Percentiles rank a stretch among this genome's conserved stretches.
Conservation (phyloP, 2,329 filamentous ascomycete genomes). For the Talaromyces funiculosus region DNA sequence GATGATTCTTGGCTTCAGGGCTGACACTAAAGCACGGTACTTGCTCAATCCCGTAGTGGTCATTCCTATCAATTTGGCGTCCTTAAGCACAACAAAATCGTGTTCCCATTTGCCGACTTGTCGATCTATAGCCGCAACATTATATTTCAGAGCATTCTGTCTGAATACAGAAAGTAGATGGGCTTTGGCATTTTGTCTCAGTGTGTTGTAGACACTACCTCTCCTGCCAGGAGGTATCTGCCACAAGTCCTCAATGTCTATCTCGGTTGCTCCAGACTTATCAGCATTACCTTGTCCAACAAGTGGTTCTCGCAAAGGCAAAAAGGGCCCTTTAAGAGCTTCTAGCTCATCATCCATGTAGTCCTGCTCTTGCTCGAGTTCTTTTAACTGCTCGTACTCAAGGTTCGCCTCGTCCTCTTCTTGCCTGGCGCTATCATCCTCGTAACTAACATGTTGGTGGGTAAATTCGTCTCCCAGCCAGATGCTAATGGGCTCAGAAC, state of each 20-base stretch:
- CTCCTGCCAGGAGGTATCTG: slow-evolving; percentile 52
- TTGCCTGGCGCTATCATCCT: slow-evolving; percentile 47
- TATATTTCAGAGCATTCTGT: slow-evolving; percentile 46
- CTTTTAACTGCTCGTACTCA: slow-evolving; percentile 56
- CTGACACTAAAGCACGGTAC: slow-evolving; percentile 64
- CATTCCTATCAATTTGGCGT: slow-evolving; percentile 57
- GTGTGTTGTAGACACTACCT: slow-evolving; percentile 60
- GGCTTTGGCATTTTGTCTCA: slow-evolving; percentile 53
- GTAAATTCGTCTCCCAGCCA: slow-evolving; percentile 54
- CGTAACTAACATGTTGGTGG: slow-evolving; percentile 41
- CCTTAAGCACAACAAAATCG: slow-evolving; percentile 56
- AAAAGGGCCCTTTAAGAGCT: slow-evolving; percentile 44
- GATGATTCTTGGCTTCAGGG: slow-evolving; percentile 60
- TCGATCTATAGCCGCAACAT: slow-evolving; percentile 46
- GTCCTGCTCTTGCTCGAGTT: slow-evolving; percentile 54
- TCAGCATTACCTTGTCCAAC: slow-evolving; percentile 18
- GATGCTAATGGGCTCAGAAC: slow-evolving; percentile 41
- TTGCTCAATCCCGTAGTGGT: slow-evolving; percentile 80
- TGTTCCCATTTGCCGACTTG: slow-evolving; percentile 56
- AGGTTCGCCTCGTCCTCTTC: slow-evolving; percentile 56
- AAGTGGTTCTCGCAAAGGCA: slow-evolving; percentile 41
- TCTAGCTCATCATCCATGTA: slow-evolving; percentile 50
- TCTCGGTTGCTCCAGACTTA: slow-evolving; percentile 15
- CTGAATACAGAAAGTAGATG: slow-evolving; percentile 46
- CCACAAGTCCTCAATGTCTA: slow-evolving; percentile 53